phyloP scores from a whole-genome alignment of 441 rosid genomes.

The Croton laevigatus region DNA sequence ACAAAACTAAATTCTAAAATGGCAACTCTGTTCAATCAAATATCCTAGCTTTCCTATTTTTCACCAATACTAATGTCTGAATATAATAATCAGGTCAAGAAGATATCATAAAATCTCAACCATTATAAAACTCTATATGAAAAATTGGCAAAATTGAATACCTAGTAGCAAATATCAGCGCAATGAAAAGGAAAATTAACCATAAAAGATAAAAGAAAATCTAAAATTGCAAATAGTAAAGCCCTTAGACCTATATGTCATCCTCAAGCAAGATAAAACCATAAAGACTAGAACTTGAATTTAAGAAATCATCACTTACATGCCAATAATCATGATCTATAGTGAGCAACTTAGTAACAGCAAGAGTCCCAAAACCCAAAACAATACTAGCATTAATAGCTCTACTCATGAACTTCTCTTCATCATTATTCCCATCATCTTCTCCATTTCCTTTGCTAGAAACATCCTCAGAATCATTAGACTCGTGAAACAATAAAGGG shows the following conservation, averaged over 20 bases:
- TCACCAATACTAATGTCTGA: neutral
- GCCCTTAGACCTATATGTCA: constrained; percentile 4
- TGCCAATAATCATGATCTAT: constrained; percentile 98
- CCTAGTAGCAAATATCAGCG: neutral
- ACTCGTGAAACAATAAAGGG: constrained; percentile 23
- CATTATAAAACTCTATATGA: constrained; percentile 3
- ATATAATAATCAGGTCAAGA: neutral
- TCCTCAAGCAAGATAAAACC: constrained; percentile 6
- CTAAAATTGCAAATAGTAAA: neutral
- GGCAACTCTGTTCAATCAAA: neutral
- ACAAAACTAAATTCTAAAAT: constrained; percentile 10
- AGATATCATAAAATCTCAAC: neutral
- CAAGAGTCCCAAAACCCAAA: constrained; percentile 75
- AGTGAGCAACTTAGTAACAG: constrained; percentile 69
- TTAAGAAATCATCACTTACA: constrained; percentile 44
- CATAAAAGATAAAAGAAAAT: constrained; percentile 3
- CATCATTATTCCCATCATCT: constrained; percentile 24
- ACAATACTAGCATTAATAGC: constrained; percentile 76
- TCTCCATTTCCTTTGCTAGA: constrained; percentile 18
- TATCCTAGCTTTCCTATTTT: neutral
- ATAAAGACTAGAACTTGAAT: constrained; percentile 3
- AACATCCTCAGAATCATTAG: constrained; percentile 13
- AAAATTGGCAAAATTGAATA: constrained; percentile 8
- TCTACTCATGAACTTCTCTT: constrained; percentile 45
- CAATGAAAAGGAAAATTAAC: neutral